A percentile compares a stretch with the other conserved stretches of the same genome.
Conservation (phyloP, 352 stramenopile genomes). For the Phytophthora tubulina region DNA sequence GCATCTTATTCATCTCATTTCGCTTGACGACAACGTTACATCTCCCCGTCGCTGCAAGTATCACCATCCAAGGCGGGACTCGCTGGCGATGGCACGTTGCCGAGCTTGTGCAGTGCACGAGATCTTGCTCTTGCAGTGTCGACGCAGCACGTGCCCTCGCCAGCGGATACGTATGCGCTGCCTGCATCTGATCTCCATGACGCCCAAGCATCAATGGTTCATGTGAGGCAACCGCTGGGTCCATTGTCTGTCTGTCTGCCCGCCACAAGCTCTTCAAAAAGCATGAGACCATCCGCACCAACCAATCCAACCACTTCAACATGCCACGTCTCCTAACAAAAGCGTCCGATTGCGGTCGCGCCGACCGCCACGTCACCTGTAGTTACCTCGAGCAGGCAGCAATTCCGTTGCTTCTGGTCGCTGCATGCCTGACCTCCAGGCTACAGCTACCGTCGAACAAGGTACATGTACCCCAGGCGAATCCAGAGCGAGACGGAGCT, state of each 20-base stretch:
- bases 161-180: neutral
- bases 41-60: slow-evolving; percentile 18
- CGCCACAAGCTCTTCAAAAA: neutral
- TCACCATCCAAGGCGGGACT: slow-evolving; percentile 29
- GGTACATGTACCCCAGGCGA: neutral
- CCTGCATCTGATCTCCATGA: neutral
- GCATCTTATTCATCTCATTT: slow-evolving; percentile 23
- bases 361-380: slow-evolving; percentile 14
- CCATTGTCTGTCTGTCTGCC: neutral
- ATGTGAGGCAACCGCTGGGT: neutral
- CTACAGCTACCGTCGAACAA: neutral
- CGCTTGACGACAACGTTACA: slow-evolving; percentile 18
- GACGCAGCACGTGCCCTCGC: neutral
- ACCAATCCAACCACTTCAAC: slow-evolving; percentile 20
- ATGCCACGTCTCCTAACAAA: neutral
- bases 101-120: neutral
- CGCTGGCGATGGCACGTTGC: neutral
- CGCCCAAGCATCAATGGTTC: neutral
- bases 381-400: too few species aligned
- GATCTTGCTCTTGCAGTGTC: slow-evolving; percentile 1
- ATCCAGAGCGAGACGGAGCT: slow-evolving; percentile 18
- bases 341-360: slow-evolving; percentile 17
- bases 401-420: neutral
- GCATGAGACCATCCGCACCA: neutral
- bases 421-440: neutral